Percentiles rank a stretch among this genome's conserved stretches.
Conservation (phyloP, 495 filamentous ascomycete species). For the Neurospora tetraspora region DNA sequence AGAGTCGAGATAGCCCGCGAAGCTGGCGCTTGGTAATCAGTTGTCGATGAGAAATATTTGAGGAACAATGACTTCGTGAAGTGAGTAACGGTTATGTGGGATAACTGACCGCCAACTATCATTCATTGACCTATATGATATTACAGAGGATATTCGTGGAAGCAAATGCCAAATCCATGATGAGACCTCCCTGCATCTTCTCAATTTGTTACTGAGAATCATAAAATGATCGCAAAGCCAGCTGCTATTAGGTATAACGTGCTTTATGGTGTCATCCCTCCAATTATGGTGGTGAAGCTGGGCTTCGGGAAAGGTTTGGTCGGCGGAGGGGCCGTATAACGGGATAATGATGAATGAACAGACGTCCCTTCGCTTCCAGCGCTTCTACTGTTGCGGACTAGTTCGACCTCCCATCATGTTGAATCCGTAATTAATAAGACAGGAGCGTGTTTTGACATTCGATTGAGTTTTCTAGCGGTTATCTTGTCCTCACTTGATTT, state of each 20-base stretch:
- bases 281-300: background rate
- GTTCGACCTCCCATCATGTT: background rate
- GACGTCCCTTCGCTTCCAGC: background rate
- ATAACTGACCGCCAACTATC: background rate
- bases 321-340: background rate
- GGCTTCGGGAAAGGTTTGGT: background rate
- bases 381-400: background rate
- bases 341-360: background rate
- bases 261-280: background rate
- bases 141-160: background rate
- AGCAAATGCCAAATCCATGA: background rate
- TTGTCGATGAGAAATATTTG: background rate
- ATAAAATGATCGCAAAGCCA: background rate
- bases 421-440: background rate
- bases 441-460: background rate
- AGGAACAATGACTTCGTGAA: background rate
- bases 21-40: background rate
- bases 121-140: background rate
- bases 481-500: background rate
- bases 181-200: background rate
- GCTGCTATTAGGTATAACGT: background rate
- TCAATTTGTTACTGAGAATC: background rate
- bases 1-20: background rate
- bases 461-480: background rate
- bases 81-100: background rate